A percentile compares a stretch with the other conserved stretches of the same genome.
These are phyloP conservation scores for Fomitopsis pinicola DNA, from an alignment of 1,284 basidiomycete genomes.

Conservation along the genomic window DNA sequence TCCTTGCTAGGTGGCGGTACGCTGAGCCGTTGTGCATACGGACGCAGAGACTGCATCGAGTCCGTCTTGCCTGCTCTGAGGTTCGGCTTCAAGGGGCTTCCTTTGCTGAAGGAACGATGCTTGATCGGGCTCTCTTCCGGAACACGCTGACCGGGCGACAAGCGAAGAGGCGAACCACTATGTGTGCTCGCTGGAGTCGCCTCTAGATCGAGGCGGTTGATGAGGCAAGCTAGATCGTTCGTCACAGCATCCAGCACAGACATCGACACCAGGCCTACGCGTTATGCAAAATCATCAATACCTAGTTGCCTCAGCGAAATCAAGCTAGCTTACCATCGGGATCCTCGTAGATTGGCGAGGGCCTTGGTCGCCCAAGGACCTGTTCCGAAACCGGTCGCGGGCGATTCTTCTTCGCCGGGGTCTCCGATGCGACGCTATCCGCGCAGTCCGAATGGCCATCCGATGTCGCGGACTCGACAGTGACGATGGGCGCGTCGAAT, in stretches of 20 bases:
- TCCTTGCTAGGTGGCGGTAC: conserved; percentile 7
- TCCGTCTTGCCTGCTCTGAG: conserved; percentile 34
- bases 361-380: conserved; percentile 43
- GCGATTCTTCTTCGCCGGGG: conserved; percentile 49
- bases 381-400: conserved; percentile 65
- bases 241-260: conserved; percentile 72
- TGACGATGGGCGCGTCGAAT: conserved; percentile 35
- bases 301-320: not conserved
- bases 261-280: conserved; percentile 60
- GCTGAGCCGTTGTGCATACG: conserved; percentile 49
- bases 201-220: conserved; percentile 70
- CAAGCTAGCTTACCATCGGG: conserved; percentile 42
- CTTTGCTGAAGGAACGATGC: conserved; percentile 18
- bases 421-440: conserved; percentile 26
- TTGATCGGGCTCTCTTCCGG: conserved; percentile 37
- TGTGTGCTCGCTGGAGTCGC: conserved; percentile 56
- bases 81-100: conserved; percentile 22
- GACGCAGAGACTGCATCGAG: conserved; percentile 54
- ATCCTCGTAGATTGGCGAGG: conserved; percentile 49
- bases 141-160: conserved; percentile 20
- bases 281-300: conserved; percentile 5
- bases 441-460: conserved; percentile 39
- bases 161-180: conserved; percentile 38
- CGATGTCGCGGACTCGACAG: conserved; percentile 46
- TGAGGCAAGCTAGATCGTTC: conserved; percentile 70